phyloP scores from a whole-genome alignment of 2,329 filamentous ascomycete genomes.

The Aspergillus latus region DNA sequence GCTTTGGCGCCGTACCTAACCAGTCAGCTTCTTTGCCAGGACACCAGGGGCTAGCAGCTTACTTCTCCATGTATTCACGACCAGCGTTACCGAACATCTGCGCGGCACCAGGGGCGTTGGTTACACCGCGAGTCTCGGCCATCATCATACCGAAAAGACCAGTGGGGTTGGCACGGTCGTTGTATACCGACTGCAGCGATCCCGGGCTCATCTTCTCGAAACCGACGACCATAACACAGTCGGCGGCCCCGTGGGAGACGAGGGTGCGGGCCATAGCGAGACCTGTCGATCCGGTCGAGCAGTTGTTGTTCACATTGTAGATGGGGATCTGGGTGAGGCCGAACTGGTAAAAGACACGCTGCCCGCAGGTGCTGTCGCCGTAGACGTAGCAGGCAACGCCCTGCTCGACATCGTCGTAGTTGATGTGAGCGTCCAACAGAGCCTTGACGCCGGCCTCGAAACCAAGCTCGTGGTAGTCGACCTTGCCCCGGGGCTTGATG shows the following conservation, averaged over 20 bases:
- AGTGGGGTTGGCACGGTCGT: constrained; percentile 78
- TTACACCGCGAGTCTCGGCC: constrained; percentile 75
- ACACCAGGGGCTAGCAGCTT: constrained; percentile 27
- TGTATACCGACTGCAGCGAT: constrained; percentile 76
- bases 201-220: constrained; percentile 99
- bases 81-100: constrained; percentile 97
- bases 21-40: neutral
- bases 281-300: constrained; percentile 90
- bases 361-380: constrained; percentile 89
- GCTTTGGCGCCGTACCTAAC: constrained; percentile 73
- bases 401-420: constrained; percentile 93
- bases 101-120: constrained; percentile 79
- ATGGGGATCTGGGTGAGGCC: constrained; percentile 96
- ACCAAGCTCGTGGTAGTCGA: constrained; percentile 91
- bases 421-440: constrained; percentile 74
- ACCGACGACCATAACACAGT: constrained; percentile 87
- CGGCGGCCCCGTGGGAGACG: constrained; percentile 75
- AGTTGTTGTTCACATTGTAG: constrained; percentile 99
- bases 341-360: constrained; percentile 98
- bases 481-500: constrained; percentile 92
- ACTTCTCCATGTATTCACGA: constrained; percentile 92
- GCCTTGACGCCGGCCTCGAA: constrained; percentile 91
- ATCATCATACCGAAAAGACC: constrained; percentile 75
- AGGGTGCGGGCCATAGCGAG: constrained; percentile 79
- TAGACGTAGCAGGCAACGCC: constrained; percentile 98